phyloP scores from a whole-genome alignment of 139 green algal genomes.

The Chlorella sorokiniana region DNA sequence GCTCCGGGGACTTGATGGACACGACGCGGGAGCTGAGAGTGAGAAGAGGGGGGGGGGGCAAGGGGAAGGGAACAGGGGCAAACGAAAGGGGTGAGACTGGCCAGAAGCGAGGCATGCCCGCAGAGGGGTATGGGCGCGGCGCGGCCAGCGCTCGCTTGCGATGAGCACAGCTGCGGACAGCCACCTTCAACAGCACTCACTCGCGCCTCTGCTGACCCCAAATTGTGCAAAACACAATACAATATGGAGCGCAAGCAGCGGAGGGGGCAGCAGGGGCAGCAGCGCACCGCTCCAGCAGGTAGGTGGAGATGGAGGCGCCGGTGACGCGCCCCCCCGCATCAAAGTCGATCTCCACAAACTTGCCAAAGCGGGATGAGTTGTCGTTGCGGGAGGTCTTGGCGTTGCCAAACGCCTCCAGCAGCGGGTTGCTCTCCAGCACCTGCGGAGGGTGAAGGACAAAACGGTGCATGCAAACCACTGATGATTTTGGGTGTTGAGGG shows the following conservation, averaged over 20 bases:
- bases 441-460: slow-evolving; percentile 11
- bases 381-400: slow-evolving; percentile 86
- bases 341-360: slow-evolving; percentile 89
- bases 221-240: too few relatives aligned
- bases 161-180: neutral
- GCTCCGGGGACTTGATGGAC: slow-evolving; percentile 76
- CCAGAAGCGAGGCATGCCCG: too few relatives aligned
- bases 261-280: neutral
- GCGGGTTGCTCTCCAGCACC: slow-evolving; percentile 84
- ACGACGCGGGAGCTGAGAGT: slow-evolving; percentile 69
- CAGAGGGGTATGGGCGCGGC: too few relatives aligned
- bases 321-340: slow-evolving; percentile 54
- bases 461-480: neutral
- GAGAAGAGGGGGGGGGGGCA: neutral
- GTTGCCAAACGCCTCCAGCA: slow-evolving; percentile 91
- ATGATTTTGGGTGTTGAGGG: too few relatives aligned
- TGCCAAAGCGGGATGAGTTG: slow-evolving; percentile 49
- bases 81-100: neutral
- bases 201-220: too few relatives aligned
- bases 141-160: too few relatives aligned
- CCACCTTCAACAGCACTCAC: neutral
- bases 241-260: too few relatives aligned
- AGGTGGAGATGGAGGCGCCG: slow-evolving; percentile 73
- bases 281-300: slow-evolving; percentile 70
- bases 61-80: neutral